Conservation (phyloP, 768 basidiomycete species). For the Rhizopogon salebrosus region DNA sequence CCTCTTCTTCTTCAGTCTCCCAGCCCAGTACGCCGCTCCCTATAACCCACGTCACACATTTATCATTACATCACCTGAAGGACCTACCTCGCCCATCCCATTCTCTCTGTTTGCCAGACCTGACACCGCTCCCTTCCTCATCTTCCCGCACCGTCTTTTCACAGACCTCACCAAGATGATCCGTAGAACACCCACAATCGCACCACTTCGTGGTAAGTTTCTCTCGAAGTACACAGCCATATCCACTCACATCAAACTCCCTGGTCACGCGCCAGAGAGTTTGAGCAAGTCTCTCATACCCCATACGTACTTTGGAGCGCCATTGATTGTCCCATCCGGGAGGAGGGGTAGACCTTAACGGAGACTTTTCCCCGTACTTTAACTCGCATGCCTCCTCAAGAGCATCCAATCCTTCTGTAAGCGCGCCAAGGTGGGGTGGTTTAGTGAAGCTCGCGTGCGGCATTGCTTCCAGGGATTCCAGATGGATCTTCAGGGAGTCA, state of each 20-base stretch:
- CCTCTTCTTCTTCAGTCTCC: conserved; percentile 73
- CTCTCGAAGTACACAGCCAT: conserved; percentile 63
- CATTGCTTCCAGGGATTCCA: conserved; percentile 55
- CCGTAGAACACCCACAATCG: conserved; percentile 76
- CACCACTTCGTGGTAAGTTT: conserved; percentile 76
- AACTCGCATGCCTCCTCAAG: conserved; percentile 63
- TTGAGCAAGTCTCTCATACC: conserved; percentile 60
- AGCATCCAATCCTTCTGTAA: conserved; percentile 52
- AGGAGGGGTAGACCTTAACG: conserved; percentile 23
- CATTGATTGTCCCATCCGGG: conserved; percentile 53
- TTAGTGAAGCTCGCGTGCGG: conserved; percentile 55
- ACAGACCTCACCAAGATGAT: conserved; percentile 73
- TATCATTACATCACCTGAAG: neutral
- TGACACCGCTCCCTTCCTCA: conserved; percentile 53
- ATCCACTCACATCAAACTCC: conserved; percentile 71
- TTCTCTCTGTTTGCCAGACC: conserved; percentile 64
- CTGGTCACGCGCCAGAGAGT: conserved; percentile 66
- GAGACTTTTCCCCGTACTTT: conserved; percentile 41
- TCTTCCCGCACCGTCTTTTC: conserved; percentile 68
- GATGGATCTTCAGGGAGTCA: conserved; percentile 53
- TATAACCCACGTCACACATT: conserved; percentile 8
- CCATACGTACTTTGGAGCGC: conserved; percentile 52
- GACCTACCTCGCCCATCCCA: conserved; percentile 66
- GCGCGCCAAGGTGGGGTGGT: conserved; percentile 58
- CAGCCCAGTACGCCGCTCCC: conserved; percentile 64